Conservation (phyloP, 164 flowering plant species). For the Magnolia kwangsiensis region DNA sequence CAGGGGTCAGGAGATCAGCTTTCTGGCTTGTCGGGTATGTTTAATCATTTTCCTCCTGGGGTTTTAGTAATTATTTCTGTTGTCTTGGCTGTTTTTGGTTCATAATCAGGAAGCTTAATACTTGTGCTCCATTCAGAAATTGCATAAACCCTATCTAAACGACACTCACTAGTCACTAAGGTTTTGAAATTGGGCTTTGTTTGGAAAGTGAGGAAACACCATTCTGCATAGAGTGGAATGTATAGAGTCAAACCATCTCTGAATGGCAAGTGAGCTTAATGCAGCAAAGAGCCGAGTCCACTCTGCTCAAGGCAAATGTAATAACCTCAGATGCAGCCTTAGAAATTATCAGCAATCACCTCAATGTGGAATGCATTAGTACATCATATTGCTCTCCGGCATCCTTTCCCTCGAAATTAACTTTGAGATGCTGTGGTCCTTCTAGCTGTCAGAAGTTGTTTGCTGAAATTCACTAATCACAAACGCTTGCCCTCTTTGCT, state of each 20-base stretch:
- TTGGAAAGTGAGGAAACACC: neutral
- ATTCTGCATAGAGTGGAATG: neutral
- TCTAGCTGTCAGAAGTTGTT: too few species aligned
- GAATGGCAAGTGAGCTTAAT: neutral
- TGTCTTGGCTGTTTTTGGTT: neutral
- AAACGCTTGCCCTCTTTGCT: too few species aligned
- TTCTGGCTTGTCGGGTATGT: constrained; percentile 44
- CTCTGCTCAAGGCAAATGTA: neutral
- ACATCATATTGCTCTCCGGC: too few species aligned
- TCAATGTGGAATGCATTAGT: too few species aligned
- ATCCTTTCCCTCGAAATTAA: too few species aligned
- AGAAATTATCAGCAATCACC: too few species aligned
- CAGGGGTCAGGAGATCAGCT: constrained; percentile 73
- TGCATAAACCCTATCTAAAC: neutral
- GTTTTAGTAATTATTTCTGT: neutral
- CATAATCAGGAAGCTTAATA: neutral
- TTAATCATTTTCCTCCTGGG: neutral
- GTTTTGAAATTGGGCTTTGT: neutral
- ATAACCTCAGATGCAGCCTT: neutral
- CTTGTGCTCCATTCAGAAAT: neutral
- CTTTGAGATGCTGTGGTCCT: too few species aligned
- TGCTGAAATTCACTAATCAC: too few species aligned
- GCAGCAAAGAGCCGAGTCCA: neutral
- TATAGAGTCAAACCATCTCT: neutral
- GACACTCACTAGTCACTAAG: neutral